phyloP scores from a whole-genome alignment of 306 rosid species.

The Glycine tomentella region DNA sequence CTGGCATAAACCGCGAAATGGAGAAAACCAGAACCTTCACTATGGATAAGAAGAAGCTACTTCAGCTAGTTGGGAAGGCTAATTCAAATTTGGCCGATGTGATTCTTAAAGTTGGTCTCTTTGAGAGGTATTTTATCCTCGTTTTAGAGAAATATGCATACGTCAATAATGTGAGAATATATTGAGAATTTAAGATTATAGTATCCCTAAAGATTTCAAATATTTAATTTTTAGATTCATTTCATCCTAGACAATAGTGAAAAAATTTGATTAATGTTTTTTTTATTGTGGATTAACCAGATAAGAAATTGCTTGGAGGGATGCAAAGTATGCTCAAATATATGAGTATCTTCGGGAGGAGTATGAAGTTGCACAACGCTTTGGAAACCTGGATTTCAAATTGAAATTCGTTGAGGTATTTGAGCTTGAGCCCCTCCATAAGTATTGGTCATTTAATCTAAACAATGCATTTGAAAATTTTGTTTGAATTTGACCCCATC shows the following conservation, averaged over 20 bases:
- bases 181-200: neutral
- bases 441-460: conserved; percentile 26
- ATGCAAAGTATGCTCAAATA: conserved; percentile 93
- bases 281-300: conserved; percentile 57
- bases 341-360: conserved; percentile 88
- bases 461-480: no score
- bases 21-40: conserved; percentile 98
- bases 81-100: conserved; percentile 94
- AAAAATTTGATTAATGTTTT: conserved; percentile 25
- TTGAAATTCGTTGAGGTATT: conserved; percentile 92
- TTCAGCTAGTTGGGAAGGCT: conserved; percentile 98
- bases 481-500: neutral
- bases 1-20: conserved; percentile 94
- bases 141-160: conserved; percentile 24
- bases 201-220: conserved; percentile 8
- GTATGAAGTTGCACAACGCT: conserved; percentile 91
- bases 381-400: conserved; percentile 91
- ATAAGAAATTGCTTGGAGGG: conserved; percentile 98
- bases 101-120: conserved; percentile 97
- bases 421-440: neutral
- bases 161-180: neutral
- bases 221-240: conserved; percentile 1
- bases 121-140: conserved; percentile 73
- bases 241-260: conserved; percentile 7
- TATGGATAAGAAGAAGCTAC: conserved; percentile 95